A percentile compares a stretch with the other conserved stretches of the same genome.
Evolutionary conservation across 768 basidiomycete species (phyloP).

Genomic region (Sarcomyxa edulis): DNA sequence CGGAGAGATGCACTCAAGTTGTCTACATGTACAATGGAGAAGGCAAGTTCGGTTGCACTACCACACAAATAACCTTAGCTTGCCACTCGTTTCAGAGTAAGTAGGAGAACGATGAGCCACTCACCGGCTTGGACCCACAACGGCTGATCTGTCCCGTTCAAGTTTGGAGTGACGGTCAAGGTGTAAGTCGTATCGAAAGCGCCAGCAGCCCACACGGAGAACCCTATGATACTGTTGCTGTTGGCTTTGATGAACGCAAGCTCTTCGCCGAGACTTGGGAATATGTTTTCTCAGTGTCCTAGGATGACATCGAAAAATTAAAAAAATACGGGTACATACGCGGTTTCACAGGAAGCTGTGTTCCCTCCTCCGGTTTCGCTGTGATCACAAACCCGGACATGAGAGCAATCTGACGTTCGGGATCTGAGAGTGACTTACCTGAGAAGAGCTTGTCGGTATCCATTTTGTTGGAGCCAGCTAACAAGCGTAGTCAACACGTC

Average conservation of each 20-base stretch:
- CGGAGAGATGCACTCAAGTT: background rate
- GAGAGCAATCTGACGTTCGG: no score
- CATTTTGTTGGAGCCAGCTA: constrained; percentile 30
- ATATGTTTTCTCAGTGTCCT: background rate
- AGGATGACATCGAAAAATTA: background rate
- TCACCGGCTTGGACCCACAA: constrained; percentile 36
- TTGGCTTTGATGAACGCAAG: constrained; percentile 41
- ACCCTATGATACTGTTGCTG: constrained; percentile 40
- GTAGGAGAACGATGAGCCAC: no score
- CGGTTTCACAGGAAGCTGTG: constrained; percentile 35
- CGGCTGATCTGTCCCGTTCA: constrained; percentile 41
- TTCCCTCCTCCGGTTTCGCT: constrained; percentile 55
- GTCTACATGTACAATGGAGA: background rate
- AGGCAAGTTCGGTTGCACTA: no score
- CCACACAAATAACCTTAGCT: no score
- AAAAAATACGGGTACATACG: constrained; percentile 21
- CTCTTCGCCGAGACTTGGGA: constrained; percentile 29
- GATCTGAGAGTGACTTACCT: no score
- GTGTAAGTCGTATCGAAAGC: constrained; percentile 45
- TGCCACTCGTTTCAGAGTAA: no score
- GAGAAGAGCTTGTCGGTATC: constrained; percentile 27
- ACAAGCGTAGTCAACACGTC: constrained; percentile 36
- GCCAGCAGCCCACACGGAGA: constrained; percentile 49
- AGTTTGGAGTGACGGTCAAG: constrained; percentile 42
- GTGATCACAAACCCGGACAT: no score